phyloP scores from a whole-genome alignment of 2,329 filamentous ascomycete genomes.

The Cytospora piceae region DNA sequence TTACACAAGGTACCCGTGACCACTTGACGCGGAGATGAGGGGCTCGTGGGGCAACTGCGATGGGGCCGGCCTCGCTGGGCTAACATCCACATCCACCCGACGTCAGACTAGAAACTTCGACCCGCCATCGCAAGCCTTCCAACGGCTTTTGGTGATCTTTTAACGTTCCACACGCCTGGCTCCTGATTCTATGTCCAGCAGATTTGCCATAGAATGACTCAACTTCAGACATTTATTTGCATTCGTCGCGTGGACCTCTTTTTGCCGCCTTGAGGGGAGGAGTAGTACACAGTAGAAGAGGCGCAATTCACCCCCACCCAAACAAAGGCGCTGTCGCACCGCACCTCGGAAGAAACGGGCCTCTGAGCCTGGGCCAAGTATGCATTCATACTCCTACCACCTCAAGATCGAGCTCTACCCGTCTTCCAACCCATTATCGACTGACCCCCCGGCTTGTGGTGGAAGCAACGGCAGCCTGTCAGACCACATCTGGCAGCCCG shows the following conservation, averaged over 20 bases:
- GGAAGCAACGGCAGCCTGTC: conserved; percentile 26
- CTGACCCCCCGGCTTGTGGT: conserved; percentile 27
- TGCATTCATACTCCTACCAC: conserved; percentile 68
- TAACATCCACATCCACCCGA: neutral
- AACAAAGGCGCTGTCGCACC: conserved; percentile 1
- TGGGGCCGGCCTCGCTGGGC: neutral
- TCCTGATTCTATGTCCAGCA: neutral
- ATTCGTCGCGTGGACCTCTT: conserved; percentile 1
- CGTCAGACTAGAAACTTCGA: conserved; percentile 13
- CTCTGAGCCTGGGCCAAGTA: conserved; percentile 38
- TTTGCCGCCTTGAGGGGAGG: conserved; percentile 25
- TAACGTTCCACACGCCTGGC: neutral
- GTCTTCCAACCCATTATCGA: conserved; percentile 43
- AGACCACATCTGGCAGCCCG: conserved; percentile 54
- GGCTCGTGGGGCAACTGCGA: neutral
- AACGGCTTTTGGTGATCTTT: neutral
- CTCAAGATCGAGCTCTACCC: conserved; percentile 69
- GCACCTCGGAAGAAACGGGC: neutral
- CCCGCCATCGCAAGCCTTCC: no score
- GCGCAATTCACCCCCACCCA: neutral
- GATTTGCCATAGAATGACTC: conserved; percentile 21
- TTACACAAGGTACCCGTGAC: neutral
- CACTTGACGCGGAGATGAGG: neutral
- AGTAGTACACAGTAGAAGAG: neutral
- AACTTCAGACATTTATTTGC: neutral